Base-by-base conservation (phyloP, 768 basidiomycete species). In the Dacryopinax primogenitus region DNA sequence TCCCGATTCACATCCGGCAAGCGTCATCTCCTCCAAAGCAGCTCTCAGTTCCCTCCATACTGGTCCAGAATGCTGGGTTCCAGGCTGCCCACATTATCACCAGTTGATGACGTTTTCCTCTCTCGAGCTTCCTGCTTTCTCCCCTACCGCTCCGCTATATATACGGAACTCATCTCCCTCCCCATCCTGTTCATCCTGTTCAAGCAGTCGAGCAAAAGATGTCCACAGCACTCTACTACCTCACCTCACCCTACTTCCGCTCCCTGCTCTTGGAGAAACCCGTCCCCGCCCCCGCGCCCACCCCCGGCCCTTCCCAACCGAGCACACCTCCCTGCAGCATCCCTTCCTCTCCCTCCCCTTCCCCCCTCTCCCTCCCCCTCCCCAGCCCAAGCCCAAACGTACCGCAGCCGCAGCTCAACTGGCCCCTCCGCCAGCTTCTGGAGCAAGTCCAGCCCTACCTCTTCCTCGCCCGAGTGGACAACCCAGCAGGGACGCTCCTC, bases 401-500 rank as follows among this genome's bases (percentile, higher is more conserved):
- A n/a, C n/a, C n/a, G n/a, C n/a, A n/a, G n/a, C n/a, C n/a, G 36
- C 11, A 18, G 41, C 41, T 44, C 41, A 6, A 6, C 16, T 44
- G 41, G 41, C 41, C 41, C 4, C 41, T 44, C 41, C 23, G 18
- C 4, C 6, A 15, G 18, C 41, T 44, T 23, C 41, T 23, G 7
- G 7, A 4, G 18, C 3, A 15, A 4, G 23, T 23, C 6, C 41
- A 44, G 6, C 94, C 96, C 3, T 99, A 98, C 74, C 71, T 93
- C 1, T 85, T 88, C 71, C 79, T 99, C 28, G 88, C 87, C 47
- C 84, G 96, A 65, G 80, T 95, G 35, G 94, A 99, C 78, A 99
- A 97, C 73, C 95, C 96, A 18, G 97, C 96, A 66, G 96, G 96
- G 34, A 91, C 92, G 0, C 77, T 93, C 47, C 75, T 99, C 13